Percentiles rank a stretch among this genome's conserved stretches.
Evolutionary conservation across 2,329 filamentous ascomycete genomes (phyloP).

Genomic region (Huntiella abstrusa): DNA sequence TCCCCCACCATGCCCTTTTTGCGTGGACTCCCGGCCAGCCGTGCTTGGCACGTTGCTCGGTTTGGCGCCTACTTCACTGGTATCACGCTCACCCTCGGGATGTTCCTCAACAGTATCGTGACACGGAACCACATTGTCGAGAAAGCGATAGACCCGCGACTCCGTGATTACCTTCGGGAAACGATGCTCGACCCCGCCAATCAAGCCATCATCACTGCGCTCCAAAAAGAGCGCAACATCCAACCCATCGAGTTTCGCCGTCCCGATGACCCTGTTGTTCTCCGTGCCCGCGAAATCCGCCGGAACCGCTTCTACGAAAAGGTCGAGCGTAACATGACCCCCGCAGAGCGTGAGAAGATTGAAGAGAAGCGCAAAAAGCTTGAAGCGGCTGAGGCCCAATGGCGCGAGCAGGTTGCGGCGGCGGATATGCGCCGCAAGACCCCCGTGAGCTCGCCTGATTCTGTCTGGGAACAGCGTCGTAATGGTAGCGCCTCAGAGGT

Average conservation of each 20-base stretch:
- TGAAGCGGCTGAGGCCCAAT: conserved; percentile 7
- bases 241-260: conserved; percentile 10
- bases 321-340: conserved; percentile 7
- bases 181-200: conserved; percentile 12
- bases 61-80: conserved; percentile 19
- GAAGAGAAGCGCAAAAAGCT: conserved; percentile 4
- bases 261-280: conserved; percentile 10
- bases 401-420: conserved; percentile 4
- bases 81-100: conserved; percentile 14
- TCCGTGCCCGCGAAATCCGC: conserved; percentile 9
- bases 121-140: conserved; percentile 14
- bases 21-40: conserved; percentile 15
- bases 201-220: conserved; percentile 10
- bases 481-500: background rate
- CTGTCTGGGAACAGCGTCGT: conserved; percentile 8
- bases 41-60: conserved; percentile 21
- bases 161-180: conserved; percentile 14
- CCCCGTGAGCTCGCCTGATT: conserved; percentile 7
- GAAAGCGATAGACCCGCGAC: conserved; percentile 16
- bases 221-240: conserved; percentile 11
- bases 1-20: conserved; percentile 13
- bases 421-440: background rate
- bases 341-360: conserved; percentile 7
- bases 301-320: conserved; percentile 10
- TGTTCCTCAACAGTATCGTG: conserved; percentile 18